Base-by-base conservation (phyloP, 441 rosid species). In the Arabidopsis hybrid region DNA sequence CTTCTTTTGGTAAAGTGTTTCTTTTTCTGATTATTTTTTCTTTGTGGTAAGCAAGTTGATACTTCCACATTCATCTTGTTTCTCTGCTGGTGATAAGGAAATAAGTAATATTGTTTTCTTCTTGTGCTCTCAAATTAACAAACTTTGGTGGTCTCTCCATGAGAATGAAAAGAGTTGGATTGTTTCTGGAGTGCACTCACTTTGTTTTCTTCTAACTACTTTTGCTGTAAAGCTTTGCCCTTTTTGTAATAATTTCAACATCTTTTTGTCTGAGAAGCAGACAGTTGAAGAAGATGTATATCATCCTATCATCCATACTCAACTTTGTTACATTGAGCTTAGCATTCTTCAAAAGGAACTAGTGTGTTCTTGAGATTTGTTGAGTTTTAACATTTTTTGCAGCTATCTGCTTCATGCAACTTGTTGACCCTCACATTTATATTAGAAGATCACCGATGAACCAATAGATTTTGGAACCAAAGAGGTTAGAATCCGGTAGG, bases 1-100 rank as follows among this genome's bases (percentile, higher is more conserved):
- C 67, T 50, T 77, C 52, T 76, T 81, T 65, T 81, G 77, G 78
- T 82, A 78, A 72, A 78, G 69, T 72, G 69, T 38, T 77, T 36
- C 38, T 58, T 67, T 31, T 67, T 52, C 64, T 78, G 73, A 72
- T 78, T 72, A 60, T 66, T 72, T 71, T 72, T 45, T 62, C 73
- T 47, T 72, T 67, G 65, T 78, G 77, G 77, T 65, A 52, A 53
- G 77, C 69, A 71, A 77, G 80, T 71, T 76, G 76, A 65, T 32
- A 42, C 42, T 49, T 69, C 50, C 42, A 57, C 38, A 55, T 72
- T 76, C 80, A 65, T 76, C 67, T 76, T 76, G 67, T 50, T 71
- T 65, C 64, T 60, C 80, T 77, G 36, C 72, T 64, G 57, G 80
- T 71, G 75, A 71, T 52, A 65, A 77, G 64, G 52, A 71, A 77